phyloP scores from a whole-genome alignment of 148 eudicot genomes.

The Rheum nobile region DNA sequence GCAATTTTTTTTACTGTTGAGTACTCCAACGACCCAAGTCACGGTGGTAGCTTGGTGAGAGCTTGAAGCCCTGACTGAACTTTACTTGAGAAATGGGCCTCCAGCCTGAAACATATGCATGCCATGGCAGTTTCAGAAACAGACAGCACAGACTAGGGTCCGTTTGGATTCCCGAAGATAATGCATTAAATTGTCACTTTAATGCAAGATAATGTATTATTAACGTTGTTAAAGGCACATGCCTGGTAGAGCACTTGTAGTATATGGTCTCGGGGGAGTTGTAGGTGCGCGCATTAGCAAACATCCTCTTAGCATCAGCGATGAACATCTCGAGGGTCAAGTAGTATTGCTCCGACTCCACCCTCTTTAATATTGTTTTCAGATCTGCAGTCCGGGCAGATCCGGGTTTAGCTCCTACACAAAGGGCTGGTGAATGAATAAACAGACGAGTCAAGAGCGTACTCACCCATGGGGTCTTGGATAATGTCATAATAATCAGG shows the following conservation, averaged over 20 bases:
- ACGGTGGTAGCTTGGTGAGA: slow-evolving; percentile 30
- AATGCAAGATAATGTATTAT: too few relatives aligned
- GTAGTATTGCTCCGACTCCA: slow-evolving; percentile 81
- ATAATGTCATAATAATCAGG: slow-evolving; percentile 96
- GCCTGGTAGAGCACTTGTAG: slow-evolving; percentile 88
- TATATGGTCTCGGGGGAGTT: slow-evolving; percentile 91
- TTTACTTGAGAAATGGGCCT: slow-evolving; percentile 46
- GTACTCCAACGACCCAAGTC: not conserved
- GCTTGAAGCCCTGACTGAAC: slow-evolving; percentile 44
- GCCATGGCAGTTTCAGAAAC: not conserved
- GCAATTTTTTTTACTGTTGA: too few relatives aligned
- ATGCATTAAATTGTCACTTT: too few relatives aligned
- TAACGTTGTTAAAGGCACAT: slow-evolving; percentile 5
- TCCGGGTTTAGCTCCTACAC: not conserved
- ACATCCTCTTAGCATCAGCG: slow-evolving; percentile 85
- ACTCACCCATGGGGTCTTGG: slow-evolving; percentile 88
- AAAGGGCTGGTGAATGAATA: not conserved
- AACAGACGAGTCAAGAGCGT: not conserved
- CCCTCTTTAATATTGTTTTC: slow-evolving; percentile 84
- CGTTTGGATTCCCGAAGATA: too few relatives aligned
- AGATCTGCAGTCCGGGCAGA: slow-evolving; percentile 39
- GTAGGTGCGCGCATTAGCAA: slow-evolving; percentile 81
- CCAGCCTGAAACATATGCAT: slow-evolving; percentile 26
- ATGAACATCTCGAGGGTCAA: slow-evolving; percentile 91
- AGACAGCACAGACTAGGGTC: not conserved